phyloP scores from a whole-genome alignment of 345 rosid species.

The Eucalyptus erythrocorys region DNA sequence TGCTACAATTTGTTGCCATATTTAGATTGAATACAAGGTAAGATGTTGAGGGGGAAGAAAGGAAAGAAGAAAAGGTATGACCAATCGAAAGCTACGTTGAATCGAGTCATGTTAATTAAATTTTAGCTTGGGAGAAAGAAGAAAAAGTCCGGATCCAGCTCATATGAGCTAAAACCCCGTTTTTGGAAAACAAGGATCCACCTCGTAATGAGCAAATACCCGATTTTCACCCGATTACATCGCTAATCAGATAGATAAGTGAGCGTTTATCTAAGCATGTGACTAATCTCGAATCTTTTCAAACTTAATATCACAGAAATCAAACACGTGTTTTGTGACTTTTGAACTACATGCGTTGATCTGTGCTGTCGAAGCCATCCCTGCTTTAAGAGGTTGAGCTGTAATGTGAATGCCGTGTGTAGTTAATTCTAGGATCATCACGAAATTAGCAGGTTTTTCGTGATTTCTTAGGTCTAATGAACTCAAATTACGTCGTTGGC shows the following conservation, averaged over 20 bases:
- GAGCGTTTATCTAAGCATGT: fast-evolving
- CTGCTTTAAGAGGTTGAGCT: not conserved
- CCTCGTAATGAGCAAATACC: not conserved
- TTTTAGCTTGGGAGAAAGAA: fast-evolving
- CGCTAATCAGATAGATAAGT: not conserved
- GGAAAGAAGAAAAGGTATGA: not conserved
- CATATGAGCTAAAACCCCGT: fast-evolving
- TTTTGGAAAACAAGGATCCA: not conserved
- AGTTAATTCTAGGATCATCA: not conserved
- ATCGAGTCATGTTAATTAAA: not conserved
- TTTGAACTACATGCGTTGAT: not conserved
- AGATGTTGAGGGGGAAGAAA: fast-evolving
- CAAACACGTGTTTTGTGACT: not conserved
- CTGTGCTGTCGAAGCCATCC: not conserved
- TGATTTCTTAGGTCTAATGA: not conserved
- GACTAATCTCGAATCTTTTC: not conserved
- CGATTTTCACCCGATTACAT: not conserved
- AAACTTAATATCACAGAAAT: not conserved
- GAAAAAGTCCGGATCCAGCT: not conserved
- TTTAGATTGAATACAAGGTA: not conserved
- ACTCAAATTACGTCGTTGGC: not conserved
- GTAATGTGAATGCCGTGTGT: not conserved
- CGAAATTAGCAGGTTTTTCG: not conserved
- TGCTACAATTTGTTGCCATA: not conserved
- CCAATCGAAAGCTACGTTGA: fast-evolving